Evolutionary conservation across 2,329 filamentous ascomycete genomes (phyloP), one percentile per base, ranked within the genome.

Genomic region (Beauveria varroae): DNA sequence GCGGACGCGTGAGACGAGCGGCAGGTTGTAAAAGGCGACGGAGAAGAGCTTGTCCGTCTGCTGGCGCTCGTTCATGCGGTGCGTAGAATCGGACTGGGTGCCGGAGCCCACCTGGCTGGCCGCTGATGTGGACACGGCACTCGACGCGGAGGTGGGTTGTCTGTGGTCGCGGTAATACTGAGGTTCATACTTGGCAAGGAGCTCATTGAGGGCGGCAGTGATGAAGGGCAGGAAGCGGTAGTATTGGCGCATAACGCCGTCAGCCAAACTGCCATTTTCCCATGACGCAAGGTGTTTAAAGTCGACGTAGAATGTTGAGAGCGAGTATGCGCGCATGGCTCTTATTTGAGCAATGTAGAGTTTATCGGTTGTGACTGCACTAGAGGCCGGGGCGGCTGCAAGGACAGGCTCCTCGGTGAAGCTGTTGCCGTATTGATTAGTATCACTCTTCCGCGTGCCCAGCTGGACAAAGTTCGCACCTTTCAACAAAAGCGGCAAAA

Each of bases 1-100:
- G 63, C 93, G 89, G 61, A 97, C 85, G 66, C 93, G 83, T 2
- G 91, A 95, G 16, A 96, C 89, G 1, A 96, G 81, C 0, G 93
- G 91, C 30, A 97, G 79, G 71, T 97, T 96, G 79, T 96, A 96
- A 69, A 97, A 96, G 37, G 93, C 93, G 57, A 97, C 81, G 5
- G 91, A 86, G 74, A 99, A 98, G 43, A 99, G 81, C 79, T 96
- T 97, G 76, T 99, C 95, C 0, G 95, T 97, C 77, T 97, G 93
- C 74, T 97, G 93, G 73, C 96, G 91, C 74, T 96, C 92, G 60
- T 88, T 86, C 34, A 90, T 96, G 75, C 91, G 89, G 68, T 86
- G 85, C 50, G 86, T 84, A 47, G 86, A 81, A 18, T 90, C 88
- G 18, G 83, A 82, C 69, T 87, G 84, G 68, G 79, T 86, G 41